Evolutionary conservation across 805 yeast genomes (phyloP).

Genomic region (Candida gorgasii): DNA sequence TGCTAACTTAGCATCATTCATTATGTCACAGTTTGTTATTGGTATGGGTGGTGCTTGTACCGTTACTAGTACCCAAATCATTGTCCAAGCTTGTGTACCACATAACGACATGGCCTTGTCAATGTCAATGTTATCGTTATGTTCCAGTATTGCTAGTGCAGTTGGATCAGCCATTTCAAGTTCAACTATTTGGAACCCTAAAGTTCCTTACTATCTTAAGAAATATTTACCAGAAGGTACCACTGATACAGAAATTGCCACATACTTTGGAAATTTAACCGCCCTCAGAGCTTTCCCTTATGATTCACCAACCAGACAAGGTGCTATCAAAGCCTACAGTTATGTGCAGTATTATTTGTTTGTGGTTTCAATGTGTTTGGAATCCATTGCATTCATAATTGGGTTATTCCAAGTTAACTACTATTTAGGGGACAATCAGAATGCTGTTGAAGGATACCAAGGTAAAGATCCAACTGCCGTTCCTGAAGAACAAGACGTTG

Average conservation of each 20-base stretch:
- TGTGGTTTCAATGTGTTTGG: slow-evolving; percentile 28
- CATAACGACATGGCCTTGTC: slow-evolving; percentile 43
- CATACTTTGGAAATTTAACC: slow-evolving; percentile 23
- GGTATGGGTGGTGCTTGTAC: slow-evolving; percentile 44
- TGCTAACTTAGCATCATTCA: slow-evolving; percentile 29
- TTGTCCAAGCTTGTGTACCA: slow-evolving; percentile 44
- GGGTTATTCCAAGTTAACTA: slow-evolving; percentile 34
- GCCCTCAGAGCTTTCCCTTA: slow-evolving; percentile 23
- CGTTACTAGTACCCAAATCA: slow-evolving; percentile 35
- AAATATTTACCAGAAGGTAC: slow-evolving; percentile 25
- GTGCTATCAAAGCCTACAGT: slow-evolving; percentile 32
- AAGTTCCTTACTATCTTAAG: slow-evolving; percentile 30
- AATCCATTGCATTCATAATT: slow-evolving; percentile 28
- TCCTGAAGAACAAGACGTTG: background rate
- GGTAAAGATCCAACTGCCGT: slow-evolving; percentile 12
- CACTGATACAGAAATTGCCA: slow-evolving; percentile 19
- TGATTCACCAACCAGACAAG: slow-evolving; percentile 28
- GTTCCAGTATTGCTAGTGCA: slow-evolving; percentile 37
- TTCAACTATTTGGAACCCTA: slow-evolving; percentile 28
- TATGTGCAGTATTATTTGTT: slow-evolving; percentile 28
- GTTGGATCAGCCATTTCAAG: slow-evolving; percentile 42
- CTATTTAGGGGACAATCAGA: slow-evolving; percentile 37
- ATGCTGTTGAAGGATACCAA: slow-evolving; percentile 29
- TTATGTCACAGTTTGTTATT: slow-evolving; percentile 33
- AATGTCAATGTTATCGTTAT: slow-evolving; percentile 34